Base-by-base conservation (phyloP, 345 rosid genomes). In the Corchorus capsularis region DNA sequence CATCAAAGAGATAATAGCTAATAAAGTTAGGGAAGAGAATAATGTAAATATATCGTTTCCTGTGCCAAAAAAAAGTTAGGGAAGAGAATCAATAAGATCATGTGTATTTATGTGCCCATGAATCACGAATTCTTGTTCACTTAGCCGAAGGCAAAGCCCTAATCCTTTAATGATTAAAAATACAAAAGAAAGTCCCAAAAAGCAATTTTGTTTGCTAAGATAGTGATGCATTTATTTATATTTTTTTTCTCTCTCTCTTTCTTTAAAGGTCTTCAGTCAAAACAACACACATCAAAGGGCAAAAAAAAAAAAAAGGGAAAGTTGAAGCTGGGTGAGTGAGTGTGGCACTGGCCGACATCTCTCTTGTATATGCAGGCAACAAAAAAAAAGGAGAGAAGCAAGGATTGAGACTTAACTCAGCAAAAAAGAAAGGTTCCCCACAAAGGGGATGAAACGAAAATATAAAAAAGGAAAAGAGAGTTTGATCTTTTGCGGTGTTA, bases 291-390 rank as follows among this genome's bases (percentile, higher is more conserved):
- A 62, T 43, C 46, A 19, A 64, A 49, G 43, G 13, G 17, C 52
- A 67, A 77, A 71, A 76, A 1, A 53, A 63, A 27, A 39, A 54
- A 35, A n/a, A n/a, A n/a, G n/a, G n/a, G n/a, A n/a, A n/a, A n/a
- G n/a, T n/a, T n/a, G n/a, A n/a, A n/a, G n/a, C n/a, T n/a, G n/a
- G n/a, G n/a, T n/a, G n/a, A n/a, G n/a, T n/a, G n/a, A n/a, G n/a
- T n/a, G n/a, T n/a, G n/a, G n/a, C n/a, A n/a, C n/a, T 81, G 89
- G 87, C 87, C 87, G 87, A 86, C 89, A 86, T 77, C 55, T 5
- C 2, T 68, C 65, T 78, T 63, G 83, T 78, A 56, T 72, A 56
- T 72, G 71, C 63, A 75, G 61, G 76, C n/a, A n/a, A 43, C 34
- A 74, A 63, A 75, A 76, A 59, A 77, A 86, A 84, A 80, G 73